Conservation (phyloP, 2,329 filamentous ascomycete genomes). For the Onygenales sp. region DNA sequence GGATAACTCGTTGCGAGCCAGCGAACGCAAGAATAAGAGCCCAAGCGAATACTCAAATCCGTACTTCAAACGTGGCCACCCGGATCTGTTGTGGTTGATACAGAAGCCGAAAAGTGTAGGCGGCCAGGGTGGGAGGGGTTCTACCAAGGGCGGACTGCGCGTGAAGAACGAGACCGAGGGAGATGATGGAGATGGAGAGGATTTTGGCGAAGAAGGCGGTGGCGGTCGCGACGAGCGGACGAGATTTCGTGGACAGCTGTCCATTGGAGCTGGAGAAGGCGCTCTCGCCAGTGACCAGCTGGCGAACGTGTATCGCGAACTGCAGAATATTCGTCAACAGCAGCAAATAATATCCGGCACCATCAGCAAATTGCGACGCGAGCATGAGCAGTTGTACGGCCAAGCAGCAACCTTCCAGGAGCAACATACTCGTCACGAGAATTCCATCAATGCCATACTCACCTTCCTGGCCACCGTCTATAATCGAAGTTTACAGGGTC, state of each 20-base stretch:
- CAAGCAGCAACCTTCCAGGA: constrained; percentile 84
- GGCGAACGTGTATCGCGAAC: constrained; percentile 64
- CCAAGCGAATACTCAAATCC: constrained; percentile 97
- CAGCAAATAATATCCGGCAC: constrained; percentile 78
- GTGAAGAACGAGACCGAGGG: constrained; percentile 51
- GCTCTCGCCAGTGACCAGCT: constrained; percentile 63
- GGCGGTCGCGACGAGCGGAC: constrained; percentile 24
- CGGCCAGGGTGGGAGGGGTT: constrained; percentile 42
- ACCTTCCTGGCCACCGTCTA: constrained; percentile 96
- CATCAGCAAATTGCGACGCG: constrained; percentile 68
- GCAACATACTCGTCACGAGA: constrained; percentile 92
- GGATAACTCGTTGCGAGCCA: constrained; percentile 95
- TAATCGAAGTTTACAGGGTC: constrained; percentile 81
- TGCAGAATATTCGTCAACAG: constrained; percentile 73
- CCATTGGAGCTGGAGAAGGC: constrained; percentile 26
- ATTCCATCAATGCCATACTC: constrained; percentile 96
- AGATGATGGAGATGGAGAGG: constrained; percentile 62
- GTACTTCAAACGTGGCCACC: constrained; percentile 87
- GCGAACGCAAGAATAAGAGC: constrained; percentile 93
- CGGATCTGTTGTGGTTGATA: constrained; percentile 89
- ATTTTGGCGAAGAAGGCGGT: constrained; percentile 34
- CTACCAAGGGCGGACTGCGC: constrained; percentile 28
- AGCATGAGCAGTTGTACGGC: constrained; percentile 79
- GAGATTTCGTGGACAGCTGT: constrained; percentile 31
- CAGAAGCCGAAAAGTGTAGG: constrained; percentile 79